These are phyloP conservation scores for Talaromyces sp. DNA, from an alignment of 2,329 filamentous ascomycete genomes.

Conservation along the genomic window DNA sequence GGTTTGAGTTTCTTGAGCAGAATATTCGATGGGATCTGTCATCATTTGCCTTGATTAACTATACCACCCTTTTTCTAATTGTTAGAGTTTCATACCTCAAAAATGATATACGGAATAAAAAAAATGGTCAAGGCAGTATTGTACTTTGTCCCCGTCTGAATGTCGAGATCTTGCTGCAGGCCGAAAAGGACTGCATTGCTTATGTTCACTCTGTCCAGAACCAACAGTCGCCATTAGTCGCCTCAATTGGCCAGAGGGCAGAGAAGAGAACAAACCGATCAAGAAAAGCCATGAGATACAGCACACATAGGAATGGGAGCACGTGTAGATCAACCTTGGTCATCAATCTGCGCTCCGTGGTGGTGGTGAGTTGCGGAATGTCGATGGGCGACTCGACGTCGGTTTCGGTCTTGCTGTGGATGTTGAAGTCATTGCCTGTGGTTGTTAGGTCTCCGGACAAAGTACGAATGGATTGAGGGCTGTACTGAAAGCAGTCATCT, in stretches of 20 bases:
- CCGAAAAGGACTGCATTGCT: constrained; percentile 70
- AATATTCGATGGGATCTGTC: constrained; percentile 67
- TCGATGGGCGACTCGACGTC: constrained; percentile 2
- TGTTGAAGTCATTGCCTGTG: neutral
- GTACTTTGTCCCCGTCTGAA: constrained; percentile 56
- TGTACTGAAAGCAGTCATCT: neutral
- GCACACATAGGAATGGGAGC: constrained; percentile 67
- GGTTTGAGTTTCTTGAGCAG: constrained; percentile 66
- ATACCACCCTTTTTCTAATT: neutral
- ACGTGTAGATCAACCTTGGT: constrained; percentile 68
- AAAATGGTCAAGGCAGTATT: constrained; percentile 77
- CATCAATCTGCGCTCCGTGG: constrained; percentile 61
- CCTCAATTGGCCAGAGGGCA: neutral
- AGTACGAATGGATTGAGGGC: neutral
- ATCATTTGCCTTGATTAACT: constrained; percentile 25
- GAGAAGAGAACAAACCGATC: constrained; percentile 40
- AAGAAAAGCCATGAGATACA: constrained; percentile 69
- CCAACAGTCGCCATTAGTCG: constrained; percentile 11
- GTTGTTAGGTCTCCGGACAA: neutral
- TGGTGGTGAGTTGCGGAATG: constrained; percentile 24
- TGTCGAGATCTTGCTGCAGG: constrained; percentile 59
- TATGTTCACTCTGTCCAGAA: constrained; percentile 63
- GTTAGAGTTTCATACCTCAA: constrained; percentile 24
- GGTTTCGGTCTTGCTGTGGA: neutral
- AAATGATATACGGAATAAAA: constrained; percentile 71